Evolutionary conservation across 306 rosid species (phyloP), one percentile per base, ranked within the genome.

Genomic region (Castanea sativa): DNA sequence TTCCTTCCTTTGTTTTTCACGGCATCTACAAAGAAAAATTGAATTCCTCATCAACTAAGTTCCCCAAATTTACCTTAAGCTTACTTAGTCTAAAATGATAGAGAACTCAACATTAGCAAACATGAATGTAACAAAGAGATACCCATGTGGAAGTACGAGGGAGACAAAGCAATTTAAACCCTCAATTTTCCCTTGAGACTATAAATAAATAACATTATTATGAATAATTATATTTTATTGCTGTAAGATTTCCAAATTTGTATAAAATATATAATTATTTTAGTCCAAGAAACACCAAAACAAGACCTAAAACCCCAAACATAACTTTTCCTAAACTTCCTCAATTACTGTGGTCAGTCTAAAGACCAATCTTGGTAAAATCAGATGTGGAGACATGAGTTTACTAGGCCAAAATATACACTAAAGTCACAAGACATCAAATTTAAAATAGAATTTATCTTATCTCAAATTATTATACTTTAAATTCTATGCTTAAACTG

Each of bases 1-100:
- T 81, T 95, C 99, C 83, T 95, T 95, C 83, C 99, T 85, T 82
- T 95, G 99, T 94, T 95, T 95, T 76, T 95, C 99, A 1, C 99
- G 99, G 73, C 99, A 95, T 79, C 99, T 95, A 67, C 30, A 58
- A 25, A 61, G 71, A 32, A 81, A 45, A 27, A 53, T 25, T 3
- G 41, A 4, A 73, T 55, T 7, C 61, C 55, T 20, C 55, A 55
- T 13, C 5, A 63, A n/a, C 7, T 5, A 30, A 18, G 45, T 33
- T 33, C 23, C 2, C 27, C 18, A 4, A 33, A 3, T 35, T 35
- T 32, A 64, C 43, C 43, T 61, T 61, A 61, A 21, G 2, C 32
- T 27, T 61, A 7, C 7, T 32, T 1, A 3, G 53, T 19, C 27
- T 15, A 67, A 33, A 33, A 32, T 3, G 52, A 27, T 15, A 33